These are phyloP conservation scores for Verbascum thapsus DNA, from an alignment of 257 asterid species.

Conservation along the genomic window DNA sequence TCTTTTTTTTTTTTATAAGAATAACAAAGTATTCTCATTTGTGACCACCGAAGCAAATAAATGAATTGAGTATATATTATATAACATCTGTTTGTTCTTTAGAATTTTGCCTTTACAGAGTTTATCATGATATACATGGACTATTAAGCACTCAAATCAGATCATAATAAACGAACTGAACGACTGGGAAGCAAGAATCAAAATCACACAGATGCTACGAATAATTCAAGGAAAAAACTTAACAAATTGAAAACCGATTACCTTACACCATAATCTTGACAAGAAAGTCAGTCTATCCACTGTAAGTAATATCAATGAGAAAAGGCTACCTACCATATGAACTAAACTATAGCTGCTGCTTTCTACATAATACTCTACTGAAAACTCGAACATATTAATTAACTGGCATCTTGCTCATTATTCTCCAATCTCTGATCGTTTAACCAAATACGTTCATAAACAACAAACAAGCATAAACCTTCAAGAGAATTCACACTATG, in stretches of 20 bases:
- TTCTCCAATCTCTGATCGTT: constrained; percentile 21
- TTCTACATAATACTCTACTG: constrained; percentile 27
- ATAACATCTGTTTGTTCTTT: not conserved
- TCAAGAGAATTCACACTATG: constrained; percentile 9
- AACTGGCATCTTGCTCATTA: constrained; percentile 13
- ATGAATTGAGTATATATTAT: not conserved
- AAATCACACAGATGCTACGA: constrained; percentile 22
- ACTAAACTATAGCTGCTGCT: constrained; percentile 31
- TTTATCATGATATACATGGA: not conserved
- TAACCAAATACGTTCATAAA: constrained; percentile 11
- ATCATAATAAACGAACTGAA: constrained; percentile 7
- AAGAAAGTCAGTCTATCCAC: constrained; percentile 30
- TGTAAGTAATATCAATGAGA: constrained; percentile 43
- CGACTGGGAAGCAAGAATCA: constrained; percentile 5
- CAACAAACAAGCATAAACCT: constrained; percentile 24
- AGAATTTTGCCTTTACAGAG: too few relatives aligned
- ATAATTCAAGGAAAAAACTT: constrained; percentile 18
- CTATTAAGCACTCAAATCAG: not conserved
- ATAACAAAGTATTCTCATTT: too few relatives aligned
- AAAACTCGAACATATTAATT: constrained; percentile 18
- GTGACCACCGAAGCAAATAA: constrained; percentile 33
- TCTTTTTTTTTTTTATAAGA: too few relatives aligned
- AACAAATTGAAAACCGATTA: not conserved
- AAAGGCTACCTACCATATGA: constrained; percentile 21
- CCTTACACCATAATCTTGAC: constrained; percentile 22